A percentile compares a stretch with the other conserved stretches of the same genome.
Evolutionary conservation across 75 land plant species (phyloP).

Genomic region (Cunninghamia lanceolata): DNA sequence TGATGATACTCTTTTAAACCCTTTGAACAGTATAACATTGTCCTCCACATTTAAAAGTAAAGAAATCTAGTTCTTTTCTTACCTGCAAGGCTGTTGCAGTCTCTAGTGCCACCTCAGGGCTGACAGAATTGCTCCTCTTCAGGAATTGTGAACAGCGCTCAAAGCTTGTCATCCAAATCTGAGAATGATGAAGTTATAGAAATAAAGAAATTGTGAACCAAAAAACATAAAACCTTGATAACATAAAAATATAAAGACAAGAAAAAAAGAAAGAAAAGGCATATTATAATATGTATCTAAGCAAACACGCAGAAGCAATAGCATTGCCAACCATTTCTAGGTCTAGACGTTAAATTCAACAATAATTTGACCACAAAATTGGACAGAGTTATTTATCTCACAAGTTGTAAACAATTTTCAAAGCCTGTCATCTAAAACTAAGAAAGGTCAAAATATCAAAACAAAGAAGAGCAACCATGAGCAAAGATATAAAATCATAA

Average conservation of each 20-base stretch:
- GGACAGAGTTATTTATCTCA: constrained; percentile 76
- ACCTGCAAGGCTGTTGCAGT: constrained; percentile 99
- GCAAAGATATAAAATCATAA: neutral
- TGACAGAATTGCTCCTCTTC: constrained; percentile 82
- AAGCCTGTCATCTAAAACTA: constrained; percentile 82
- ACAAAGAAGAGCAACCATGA: neutral
- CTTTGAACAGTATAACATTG: neutral
- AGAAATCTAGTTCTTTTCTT: neutral
- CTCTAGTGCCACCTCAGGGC: constrained; percentile 87
- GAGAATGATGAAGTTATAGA: constrained; percentile 7
- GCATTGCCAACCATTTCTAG: neutral
- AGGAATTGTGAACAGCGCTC: constrained; percentile 75
- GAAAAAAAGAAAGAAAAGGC: neutral
- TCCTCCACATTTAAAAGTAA: neutral
- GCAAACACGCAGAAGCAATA: neutral
- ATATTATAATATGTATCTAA: neutral
- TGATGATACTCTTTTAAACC: neutral
- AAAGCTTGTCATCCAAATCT: constrained; percentile 87
- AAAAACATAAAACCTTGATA: neutral
- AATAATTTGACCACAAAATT: neutral
- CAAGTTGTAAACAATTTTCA: constrained; percentile 63
- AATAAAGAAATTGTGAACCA: neutral
- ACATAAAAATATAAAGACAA: neutral
- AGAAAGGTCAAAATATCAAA: constrained; percentile 7
- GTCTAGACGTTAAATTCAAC: neutral